Base-by-base conservation (phyloP, 352 stramenopile species). In the Pythium utonaiense region DNA sequence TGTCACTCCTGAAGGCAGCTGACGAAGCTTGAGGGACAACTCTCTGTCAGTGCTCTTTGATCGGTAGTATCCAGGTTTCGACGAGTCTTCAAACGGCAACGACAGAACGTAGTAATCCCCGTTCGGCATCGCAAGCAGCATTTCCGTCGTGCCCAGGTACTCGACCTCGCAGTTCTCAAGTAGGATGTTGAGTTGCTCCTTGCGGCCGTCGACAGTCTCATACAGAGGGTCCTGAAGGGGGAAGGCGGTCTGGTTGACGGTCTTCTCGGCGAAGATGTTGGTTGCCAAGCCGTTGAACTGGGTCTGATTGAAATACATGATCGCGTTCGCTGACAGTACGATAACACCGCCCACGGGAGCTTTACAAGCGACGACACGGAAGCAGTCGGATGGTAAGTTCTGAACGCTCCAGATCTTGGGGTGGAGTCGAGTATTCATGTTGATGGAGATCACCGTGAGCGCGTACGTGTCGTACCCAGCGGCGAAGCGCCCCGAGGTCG, bases 251-350 rank as follows among this genome's bases (percentile, higher is more conserved):
- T 85, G 74, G 58, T 89, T 91, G 38, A 93, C 80, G 2, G 83
- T 93, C 50, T 89, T 84, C 14, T 68, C 72, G 0, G 86, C 83
- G 62, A 93, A 92, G 6, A 78, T 56, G 33, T 88, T 95, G 6
- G 78, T 83, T 0, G 79, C 78, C 13, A 91, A 57, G 1, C 86
- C 86, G 49, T 90, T 73, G 62, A 93, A 93, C 70, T 92, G 82
- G 4, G 85, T 95, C 60, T 95, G 86, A 64, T 95, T 95, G 57
- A 91, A 95, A 53, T 95, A 95, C 14, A 95, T 61, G 28, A 95
- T 78, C 8, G 86, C 83, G 38, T 93, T 92, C 8, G 85, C 75
- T 3, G 83, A 88, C 21, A 93, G 69, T 13, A 95, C 75, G 4
- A 95, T 70, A 3, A 83, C 86, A 13, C 86, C 86, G 30, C 86